Evolutionary conservation across 1,139 yeast genomes (phyloP), one percentile per base, ranked within the genome.

Genomic region (Meyerozyma sp.): DNA sequence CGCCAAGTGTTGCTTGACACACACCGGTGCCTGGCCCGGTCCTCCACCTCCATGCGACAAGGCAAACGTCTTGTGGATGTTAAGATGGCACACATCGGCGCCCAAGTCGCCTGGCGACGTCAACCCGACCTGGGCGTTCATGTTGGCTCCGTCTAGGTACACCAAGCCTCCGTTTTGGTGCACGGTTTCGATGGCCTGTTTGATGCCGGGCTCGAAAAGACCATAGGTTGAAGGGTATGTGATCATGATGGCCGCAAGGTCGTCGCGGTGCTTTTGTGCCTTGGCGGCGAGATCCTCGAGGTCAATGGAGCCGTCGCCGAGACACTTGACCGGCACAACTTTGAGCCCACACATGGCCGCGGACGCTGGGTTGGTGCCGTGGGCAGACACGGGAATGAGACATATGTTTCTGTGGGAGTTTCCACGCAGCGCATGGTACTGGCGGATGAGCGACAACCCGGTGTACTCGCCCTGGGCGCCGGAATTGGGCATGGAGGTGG

Each of bases 1-100:
- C 41, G 77, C 78, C 58, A 93, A 73, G 63, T 90, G 96, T 46
- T 75, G 70, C 57, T 84, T 85, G 50, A 91, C 98, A 75, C 98
- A 90, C 49, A 93, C 94, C 46, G 98, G 98, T 9, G 97, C 98
- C 61, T 91, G 95, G 57, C 98, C 98, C 38, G 98, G 98, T 41
- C 98, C 98, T 63, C 98, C 98, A 59, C 98, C 98, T 58, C 98
- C 98, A 63, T 93, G 98, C 49, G 96, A 95, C 61, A 93, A 90
- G 41, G 98, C 93, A 73, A 93, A 93, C 1, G 98, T 93, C 71
- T 93, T 93, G 74, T 93, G 98, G 61, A 93, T 75, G 63, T 93
- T 93, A 70, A 93, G 77, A 61, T 93, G 98, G 67, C 98, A 93
- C 39, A 93, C 98, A 67, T 93, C 98, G n/a, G 98, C 98, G 43